Conservation (phyloP, 495 filamentous ascomycete species). For the Penicillium antarcticum region DNA sequence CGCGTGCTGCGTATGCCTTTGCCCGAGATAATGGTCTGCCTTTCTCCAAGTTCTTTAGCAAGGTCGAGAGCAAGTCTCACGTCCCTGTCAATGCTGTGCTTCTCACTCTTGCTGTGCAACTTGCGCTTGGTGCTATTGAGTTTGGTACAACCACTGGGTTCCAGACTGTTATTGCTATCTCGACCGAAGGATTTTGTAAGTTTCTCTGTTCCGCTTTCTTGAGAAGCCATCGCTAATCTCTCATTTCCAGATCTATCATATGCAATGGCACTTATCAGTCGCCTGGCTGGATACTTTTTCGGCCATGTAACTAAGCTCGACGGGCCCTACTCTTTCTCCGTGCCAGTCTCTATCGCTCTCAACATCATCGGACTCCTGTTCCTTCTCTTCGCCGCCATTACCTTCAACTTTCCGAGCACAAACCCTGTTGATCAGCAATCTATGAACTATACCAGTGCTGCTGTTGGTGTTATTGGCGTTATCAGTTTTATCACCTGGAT, state of each 20-base stretch:
- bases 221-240: too few species aligned
- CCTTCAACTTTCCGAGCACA: constrained; percentile 55
- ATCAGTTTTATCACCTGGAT: constrained; percentile 53
- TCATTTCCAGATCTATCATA: constrained; percentile 50
- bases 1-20: constrained; percentile 44
- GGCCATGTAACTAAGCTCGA: constrained; percentile 37
- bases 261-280: constrained; percentile 51
- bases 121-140: constrained; percentile 55
- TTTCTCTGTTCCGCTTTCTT: not conserved
- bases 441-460: constrained; percentile 60
- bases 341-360: constrained; percentile 41
- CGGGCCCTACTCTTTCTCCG: constrained; percentile 33
- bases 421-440: constrained; percentile 47
- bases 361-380: constrained; percentile 53
- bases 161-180: constrained; percentile 54
- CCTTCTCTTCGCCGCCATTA: constrained; percentile 51
- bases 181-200: constrained; percentile 57
- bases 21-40: constrained; percentile 47
- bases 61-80: constrained; percentile 34
- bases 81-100: constrained; percentile 51
- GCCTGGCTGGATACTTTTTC: constrained; percentile 47
- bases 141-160: constrained; percentile 57
- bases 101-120: constrained; percentile 46
- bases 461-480: constrained; percentile 51
- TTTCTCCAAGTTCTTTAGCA: constrained; percentile 40